Conservation (phyloP, 257 asterid genomes). For the Ligustrum vulgare region DNA sequence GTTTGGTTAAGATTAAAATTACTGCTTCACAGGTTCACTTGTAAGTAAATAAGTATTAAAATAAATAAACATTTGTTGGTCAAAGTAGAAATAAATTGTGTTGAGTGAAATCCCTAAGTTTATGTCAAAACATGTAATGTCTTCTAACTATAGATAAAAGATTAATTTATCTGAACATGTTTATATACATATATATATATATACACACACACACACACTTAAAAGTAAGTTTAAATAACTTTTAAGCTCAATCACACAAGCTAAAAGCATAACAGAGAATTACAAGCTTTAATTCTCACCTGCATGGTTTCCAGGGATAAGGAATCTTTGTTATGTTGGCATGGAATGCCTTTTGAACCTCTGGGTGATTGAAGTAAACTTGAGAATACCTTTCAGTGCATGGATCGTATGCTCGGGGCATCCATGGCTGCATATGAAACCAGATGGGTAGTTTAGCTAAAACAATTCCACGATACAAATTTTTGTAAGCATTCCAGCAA, state of each 20-base stretch:
- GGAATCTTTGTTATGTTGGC: slow-evolving; percentile 71
- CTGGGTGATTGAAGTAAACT: slow-evolving; percentile 75
- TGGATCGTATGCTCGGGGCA: slow-evolving; percentile 91
- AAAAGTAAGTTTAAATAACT: neutral
- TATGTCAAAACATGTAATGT: neutral
- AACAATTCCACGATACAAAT: neutral
- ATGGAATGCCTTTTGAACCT: slow-evolving; percentile 87
- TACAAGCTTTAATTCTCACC: slow-evolving; percentile 38
- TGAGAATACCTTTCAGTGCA: slow-evolving; percentile 79
- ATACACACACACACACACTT: too few relatives aligned
- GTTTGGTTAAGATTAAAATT: neutral
- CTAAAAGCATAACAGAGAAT: slow-evolving; percentile 18
- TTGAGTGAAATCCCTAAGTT: neutral
- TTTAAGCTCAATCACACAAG: neutral
- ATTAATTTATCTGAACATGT: neutral
- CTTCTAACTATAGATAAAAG: neutral
- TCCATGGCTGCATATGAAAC: slow-evolving; percentile 71
- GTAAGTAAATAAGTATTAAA: neutral
- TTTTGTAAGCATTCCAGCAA: neutral
- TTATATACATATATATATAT: neutral
- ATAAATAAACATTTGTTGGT: neutral
- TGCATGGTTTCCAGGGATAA: slow-evolving; percentile 91
- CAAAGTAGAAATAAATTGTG: neutral
- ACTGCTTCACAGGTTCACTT: neutral
- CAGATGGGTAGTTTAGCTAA: slow-evolving; percentile 14